Percentiles rank a stretch among this genome's conserved stretches.
phyloP scores from a whole-genome alignment of 2,329 filamentous ascomycete genomes.

The Dothideomycetes sp. region DNA sequence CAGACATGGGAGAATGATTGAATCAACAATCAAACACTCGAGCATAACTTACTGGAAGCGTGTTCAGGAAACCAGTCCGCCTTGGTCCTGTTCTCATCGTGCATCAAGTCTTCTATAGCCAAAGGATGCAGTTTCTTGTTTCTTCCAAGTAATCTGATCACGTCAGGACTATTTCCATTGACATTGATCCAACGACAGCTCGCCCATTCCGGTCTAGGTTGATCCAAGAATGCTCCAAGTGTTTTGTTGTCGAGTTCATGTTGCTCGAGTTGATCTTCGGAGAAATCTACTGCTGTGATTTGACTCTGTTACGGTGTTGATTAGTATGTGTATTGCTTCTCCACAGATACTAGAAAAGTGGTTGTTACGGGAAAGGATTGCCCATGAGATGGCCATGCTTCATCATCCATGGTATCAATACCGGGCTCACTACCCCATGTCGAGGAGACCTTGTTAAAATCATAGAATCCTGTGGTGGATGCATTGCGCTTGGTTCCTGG shows the following conservation, averaged over 20 bases:
- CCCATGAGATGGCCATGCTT: slow-evolving; percentile 3
- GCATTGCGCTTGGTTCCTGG: too few relatives aligned
- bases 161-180: slow-evolving; percentile 85
- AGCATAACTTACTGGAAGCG: slow-evolving; percentile 53
- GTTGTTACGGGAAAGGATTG: slow-evolving; percentile 10
- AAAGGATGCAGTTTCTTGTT: slow-evolving; percentile 71
- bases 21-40: neutral
- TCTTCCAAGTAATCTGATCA: slow-evolving; percentile 68
- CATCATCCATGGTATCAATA: slow-evolving; percentile 17
- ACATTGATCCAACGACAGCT: slow-evolving; percentile 88
- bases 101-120: slow-evolving; percentile 81
- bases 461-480: slow-evolving; percentile 7
- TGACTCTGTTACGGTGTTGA: slow-evolving; percentile 44
- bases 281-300: slow-evolving; percentile 82
- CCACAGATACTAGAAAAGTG: neutral
- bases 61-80: slow-evolving; percentile 72
- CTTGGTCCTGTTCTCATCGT: slow-evolving; percentile 74
- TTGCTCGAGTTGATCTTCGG: slow-evolving; percentile 51
- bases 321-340: neutral
- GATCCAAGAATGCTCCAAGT: slow-evolving; percentile 59
- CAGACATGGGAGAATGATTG: neutral
- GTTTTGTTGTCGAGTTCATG: slow-evolving; percentile 60
- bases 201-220: slow-evolving; percentile 60
- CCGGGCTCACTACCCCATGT: slow-evolving; percentile 18
- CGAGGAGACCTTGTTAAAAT: slow-evolving; percentile 6